Base-by-base conservation (phyloP, 495 filamentous ascomycete genomes). In the Venustampulla echinocandica region DNA sequence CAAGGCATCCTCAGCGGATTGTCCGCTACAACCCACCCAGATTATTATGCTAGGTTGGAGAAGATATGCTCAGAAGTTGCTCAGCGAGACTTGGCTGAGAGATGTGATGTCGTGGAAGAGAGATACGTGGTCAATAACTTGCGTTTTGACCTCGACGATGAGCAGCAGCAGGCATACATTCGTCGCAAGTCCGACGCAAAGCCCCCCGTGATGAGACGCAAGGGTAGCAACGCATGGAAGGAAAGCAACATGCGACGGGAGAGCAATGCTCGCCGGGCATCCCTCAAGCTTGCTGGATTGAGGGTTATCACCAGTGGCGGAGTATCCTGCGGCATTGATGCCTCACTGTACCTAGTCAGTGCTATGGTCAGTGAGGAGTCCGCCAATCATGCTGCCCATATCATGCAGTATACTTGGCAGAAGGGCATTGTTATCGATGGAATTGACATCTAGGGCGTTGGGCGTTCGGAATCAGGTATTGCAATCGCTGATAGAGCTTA, bases 51-150 rank as follows among this genome's bases (percentile, higher is more conserved):
- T 42, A 77, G 66, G 14, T 70, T 90, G 35, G 82, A 87, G 64
- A 79, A 69, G 43, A 59, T 87, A 30, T 85, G 82, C 62, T 77
- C 76, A 55, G 73, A 84, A 50, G 78, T 79, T 35, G 70, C 79
- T 7, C 68, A 71, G 20, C 64, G 70, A 24, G 70, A 75, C 46
- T 42, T 72, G 15, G 66, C 70, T n/a, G 75, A 81, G 61, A 71
- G 77, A 39, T 80, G 81, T 37, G 81, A 86, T 50, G 80, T 90
- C 33, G 69, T 87, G 48, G 82, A 88, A 49, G 80, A 84, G 58
- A 73, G 85, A 54, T 88, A 87, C 53, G 76, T 89, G 7, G 84
- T 89, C 57, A 87, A 87, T 66, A 87, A 87, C 61, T 72, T 82
- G 35, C 79, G 82, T 44, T 87, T 85, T 61, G 82, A 87, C 47